Conservation (phyloP, 495 filamentous ascomycete genomes). For the Immersiella caudata region DNA sequence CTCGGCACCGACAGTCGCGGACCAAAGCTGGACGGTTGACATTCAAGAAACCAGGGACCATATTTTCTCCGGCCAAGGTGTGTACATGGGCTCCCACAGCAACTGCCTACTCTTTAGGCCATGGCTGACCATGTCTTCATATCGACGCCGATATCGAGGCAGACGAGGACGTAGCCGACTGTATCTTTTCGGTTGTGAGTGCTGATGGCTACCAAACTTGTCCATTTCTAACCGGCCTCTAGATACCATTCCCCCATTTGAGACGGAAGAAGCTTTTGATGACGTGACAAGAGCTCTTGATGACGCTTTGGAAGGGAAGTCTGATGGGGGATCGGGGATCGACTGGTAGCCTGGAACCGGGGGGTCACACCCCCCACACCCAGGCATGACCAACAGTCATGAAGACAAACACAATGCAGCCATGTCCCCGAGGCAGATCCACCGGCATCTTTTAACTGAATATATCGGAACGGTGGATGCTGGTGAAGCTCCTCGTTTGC, state of each 20-base stretch:
- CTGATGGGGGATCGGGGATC: background rate
- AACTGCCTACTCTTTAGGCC: background rate
- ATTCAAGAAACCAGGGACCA: background rate
- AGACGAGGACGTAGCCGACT: background rate
- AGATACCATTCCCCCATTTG: background rate
- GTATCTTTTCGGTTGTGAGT: background rate
- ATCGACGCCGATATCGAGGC: background rate
- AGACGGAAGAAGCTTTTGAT: background rate
- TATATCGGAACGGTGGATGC: background rate
- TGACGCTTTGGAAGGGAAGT: background rate
- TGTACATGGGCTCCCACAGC: background rate
- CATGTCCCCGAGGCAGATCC: background rate
- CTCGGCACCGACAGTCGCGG: background rate
- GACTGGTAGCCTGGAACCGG: no score
- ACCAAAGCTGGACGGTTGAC: background rate
- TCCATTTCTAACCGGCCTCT: no score
- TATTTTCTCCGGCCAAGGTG: background rate
- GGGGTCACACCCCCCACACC: no score
- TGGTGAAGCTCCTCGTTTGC: background rate
- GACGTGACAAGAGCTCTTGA: background rate
- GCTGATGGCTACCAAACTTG: no score
- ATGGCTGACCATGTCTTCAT: background rate
- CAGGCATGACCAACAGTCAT: no score
- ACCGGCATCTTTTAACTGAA: background rate
- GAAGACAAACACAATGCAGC: no score